These are phyloP conservation scores for Botrytis fabae DNA, from an alignment of 2,329 filamentous ascomycete species.

Conservation along the genomic window DNA sequence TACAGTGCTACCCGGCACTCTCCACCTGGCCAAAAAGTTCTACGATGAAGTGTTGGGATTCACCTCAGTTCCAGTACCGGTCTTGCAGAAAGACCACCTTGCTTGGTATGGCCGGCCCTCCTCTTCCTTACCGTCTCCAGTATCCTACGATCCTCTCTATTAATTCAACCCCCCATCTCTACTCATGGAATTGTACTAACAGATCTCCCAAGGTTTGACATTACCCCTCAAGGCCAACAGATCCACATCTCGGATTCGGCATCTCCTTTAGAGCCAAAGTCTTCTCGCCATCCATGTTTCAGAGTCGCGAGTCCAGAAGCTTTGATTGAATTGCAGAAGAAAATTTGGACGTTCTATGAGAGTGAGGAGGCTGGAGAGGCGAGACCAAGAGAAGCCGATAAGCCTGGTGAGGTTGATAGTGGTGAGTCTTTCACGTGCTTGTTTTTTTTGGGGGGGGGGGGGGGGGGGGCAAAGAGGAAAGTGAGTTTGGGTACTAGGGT, in stretches of 20 bases:
- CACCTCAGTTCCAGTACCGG: conserved; percentile 52
- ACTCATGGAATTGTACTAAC: background rate
- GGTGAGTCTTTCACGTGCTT: conserved; percentile 37
- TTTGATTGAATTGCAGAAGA: conserved; percentile 49
- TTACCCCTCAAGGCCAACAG: conserved; percentile 54
- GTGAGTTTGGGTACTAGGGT: background rate
- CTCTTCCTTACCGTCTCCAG: background rate
- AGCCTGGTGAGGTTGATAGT: conserved; percentile 51
- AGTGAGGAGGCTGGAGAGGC: conserved; percentile 47
- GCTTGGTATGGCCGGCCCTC: conserved; percentile 50
- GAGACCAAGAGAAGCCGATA: conserved; percentile 55
- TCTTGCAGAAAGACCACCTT: conserved; percentile 50
- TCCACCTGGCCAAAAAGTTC: conserved; percentile 54
- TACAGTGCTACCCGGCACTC: conserved; percentile 54
- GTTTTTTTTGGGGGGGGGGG: background rate
- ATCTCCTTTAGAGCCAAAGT: conserved; percentile 41
- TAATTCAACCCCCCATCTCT: background rate
- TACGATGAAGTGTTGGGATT: conserved; percentile 59
- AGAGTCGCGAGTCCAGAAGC: conserved; percentile 49
- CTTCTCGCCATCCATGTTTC: conserved; percentile 60
- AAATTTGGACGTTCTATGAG: conserved; percentile 52
- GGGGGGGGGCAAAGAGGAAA: too few species aligned
- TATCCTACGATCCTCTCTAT: background rate
- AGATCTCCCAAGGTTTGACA: conserved; percentile 51
- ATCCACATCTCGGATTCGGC: conserved; percentile 54